phyloP scores from a whole-genome alignment of 176 grass and related monocot genomes.

The Pontederia paniculata region DNA sequence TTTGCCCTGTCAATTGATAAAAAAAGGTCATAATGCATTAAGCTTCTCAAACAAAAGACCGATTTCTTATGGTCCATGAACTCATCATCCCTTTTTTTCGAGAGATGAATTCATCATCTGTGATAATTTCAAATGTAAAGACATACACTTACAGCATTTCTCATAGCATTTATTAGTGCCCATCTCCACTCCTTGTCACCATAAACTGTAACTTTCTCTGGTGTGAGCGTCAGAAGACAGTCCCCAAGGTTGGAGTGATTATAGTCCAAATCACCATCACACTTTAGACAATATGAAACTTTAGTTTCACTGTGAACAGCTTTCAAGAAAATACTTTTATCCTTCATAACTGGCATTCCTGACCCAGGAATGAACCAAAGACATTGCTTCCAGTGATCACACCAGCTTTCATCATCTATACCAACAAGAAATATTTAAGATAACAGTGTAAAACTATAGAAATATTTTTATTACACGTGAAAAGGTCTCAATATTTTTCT shows the following conservation, averaged over 20 bases:
- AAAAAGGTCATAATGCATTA: neutral
- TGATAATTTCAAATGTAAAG: constrained; percentile 6
- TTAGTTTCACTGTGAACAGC: constrained; percentile 76
- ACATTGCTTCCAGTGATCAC: constrained; percentile 97
- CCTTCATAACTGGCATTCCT: constrained; percentile 26
- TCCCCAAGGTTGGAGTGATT: constrained; percentile 19
- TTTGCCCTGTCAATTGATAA: neutral
- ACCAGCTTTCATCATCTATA: constrained; percentile 59
- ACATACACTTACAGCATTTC: constrained; percentile 49
- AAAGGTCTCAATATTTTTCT: neutral
- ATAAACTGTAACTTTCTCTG: constrained; percentile 74
- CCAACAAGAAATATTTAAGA: constrained; percentile 15
- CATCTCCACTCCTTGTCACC: constrained; percentile 72
- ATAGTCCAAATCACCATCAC: constrained; percentile 12
- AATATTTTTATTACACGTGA: neutral
- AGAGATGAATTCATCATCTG: neutral
- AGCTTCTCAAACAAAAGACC: neutral
- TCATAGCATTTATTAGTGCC: constrained; percentile 35
- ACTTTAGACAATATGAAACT: constrained; percentile 50
- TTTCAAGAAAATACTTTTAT: constrained; percentile 44
- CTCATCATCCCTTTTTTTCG: too few species aligned
- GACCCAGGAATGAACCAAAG: constrained; percentile 66
- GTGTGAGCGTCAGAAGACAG: constrained; percentile 41
- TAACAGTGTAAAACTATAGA: too few species aligned
- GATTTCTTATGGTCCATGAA: neutral